These are phyloP conservation scores for Gynochthodes officinalis DNA, from an alignment of 257 asterid species.

Conservation along the genomic window DNA sequence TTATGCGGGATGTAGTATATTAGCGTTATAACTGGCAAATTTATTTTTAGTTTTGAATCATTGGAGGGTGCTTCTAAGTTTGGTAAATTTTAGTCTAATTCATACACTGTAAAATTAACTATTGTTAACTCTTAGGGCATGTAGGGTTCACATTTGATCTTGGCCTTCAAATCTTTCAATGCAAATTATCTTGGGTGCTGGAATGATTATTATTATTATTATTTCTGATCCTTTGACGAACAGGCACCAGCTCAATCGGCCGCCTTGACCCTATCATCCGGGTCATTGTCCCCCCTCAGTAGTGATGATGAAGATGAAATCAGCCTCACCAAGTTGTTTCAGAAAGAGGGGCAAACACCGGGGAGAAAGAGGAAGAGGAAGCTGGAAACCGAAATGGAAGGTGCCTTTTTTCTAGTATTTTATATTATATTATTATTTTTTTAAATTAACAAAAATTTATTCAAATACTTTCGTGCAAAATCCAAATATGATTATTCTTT, in stretches of 20 bases:
- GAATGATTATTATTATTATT: not conserved
- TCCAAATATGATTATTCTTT: not conserved
- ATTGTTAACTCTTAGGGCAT: not conserved
- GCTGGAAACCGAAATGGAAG: constrained; percentile 43
- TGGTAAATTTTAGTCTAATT: not conserved
- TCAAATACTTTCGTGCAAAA: not conserved
- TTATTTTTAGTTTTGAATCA: not conserved
- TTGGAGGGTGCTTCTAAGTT: not conserved
- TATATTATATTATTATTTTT: not conserved
- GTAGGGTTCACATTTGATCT: not conserved
- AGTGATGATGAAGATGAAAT: constrained; percentile 55
- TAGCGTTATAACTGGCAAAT: not conserved
- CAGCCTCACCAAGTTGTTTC: constrained; percentile 48
- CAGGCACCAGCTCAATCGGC: constrained; percentile 50
- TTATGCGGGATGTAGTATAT: too few relatives aligned
- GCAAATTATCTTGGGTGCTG: constrained; percentile 6
- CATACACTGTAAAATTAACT: not conserved
- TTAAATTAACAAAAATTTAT: not conserved
- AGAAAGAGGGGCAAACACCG: constrained; percentile 34
- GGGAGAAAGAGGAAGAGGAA: constrained; percentile 31
- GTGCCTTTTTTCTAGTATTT: constrained; percentile 8
- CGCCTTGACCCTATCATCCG: constrained; percentile 50
- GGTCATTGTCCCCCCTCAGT: constrained; percentile 41
- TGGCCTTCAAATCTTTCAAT: too few relatives aligned
- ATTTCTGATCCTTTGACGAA: not conserved